phyloP scores from a whole-genome alignment of 208 protist genomes.

The Leishmania tarentolae region DNA sequence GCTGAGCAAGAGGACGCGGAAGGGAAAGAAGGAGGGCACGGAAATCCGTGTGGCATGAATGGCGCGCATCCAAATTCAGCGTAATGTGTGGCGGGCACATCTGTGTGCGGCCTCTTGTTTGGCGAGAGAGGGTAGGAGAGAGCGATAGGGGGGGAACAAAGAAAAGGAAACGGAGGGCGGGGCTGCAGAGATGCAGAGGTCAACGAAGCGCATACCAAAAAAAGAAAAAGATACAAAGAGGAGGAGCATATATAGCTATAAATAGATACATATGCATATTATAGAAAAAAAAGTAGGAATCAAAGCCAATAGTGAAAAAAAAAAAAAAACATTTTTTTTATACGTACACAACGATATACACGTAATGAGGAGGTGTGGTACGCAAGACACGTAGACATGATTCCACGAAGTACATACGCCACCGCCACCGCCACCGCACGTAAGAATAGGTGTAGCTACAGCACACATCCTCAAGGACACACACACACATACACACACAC shows the following conservation, averaged over 20 bases:
- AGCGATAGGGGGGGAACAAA: slow-evolving; percentile 4
- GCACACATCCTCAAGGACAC: background rate
- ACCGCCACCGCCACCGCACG: background rate
- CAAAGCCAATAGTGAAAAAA: background rate
- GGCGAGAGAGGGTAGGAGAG: background rate
- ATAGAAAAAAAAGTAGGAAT: no score
- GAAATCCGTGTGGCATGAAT: background rate
- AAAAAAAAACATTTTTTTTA: background rate
- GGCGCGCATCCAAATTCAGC: background rate
- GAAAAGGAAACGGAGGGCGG: background rate
- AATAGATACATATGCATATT: background rate
- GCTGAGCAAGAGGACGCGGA: background rate
- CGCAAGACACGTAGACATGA: background rate
- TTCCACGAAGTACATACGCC: background rate
- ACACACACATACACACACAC: background rate
- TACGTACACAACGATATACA: background rate
- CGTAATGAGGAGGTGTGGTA: background rate
- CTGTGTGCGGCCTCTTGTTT: background rate
- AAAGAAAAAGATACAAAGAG: background rate
- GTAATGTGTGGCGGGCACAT: background rate
- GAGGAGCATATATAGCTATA: background rate
- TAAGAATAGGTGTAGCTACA: background rate
- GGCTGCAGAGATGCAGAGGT: slow-evolving; percentile 3
- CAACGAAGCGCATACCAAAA: slow-evolving; percentile 2
- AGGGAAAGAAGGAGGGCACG: background rate